Evolutionary conservation across 192 early-diverging fungal species (phyloP).

Genomic region (Coemansia sp.): DNA sequence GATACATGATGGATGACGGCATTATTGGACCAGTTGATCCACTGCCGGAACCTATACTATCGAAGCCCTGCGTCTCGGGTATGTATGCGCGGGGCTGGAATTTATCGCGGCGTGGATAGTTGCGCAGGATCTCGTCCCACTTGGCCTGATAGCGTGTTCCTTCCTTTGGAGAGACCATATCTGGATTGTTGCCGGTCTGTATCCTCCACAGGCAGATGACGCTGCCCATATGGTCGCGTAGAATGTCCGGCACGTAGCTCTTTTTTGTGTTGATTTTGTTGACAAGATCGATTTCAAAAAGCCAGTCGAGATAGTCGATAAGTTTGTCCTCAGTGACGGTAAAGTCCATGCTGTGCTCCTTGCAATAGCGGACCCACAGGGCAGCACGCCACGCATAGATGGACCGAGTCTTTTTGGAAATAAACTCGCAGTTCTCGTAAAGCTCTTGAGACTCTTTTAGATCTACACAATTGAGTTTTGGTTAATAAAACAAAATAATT

Average conservation of each 20-base stretch:
- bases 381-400: constrained; percentile 54
- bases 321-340: constrained; percentile 50
- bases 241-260: constrained; percentile 52
- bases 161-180: constrained; percentile 51
- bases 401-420: constrained; percentile 54
- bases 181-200: constrained; percentile 50
- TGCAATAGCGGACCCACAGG: constrained; percentile 54
- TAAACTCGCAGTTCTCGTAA: constrained; percentile 48
- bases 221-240: constrained; percentile 56
- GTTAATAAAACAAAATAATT: background rate
- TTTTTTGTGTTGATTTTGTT: constrained; percentile 57
- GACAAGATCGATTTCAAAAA: constrained; percentile 51
- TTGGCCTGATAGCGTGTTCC: constrained; percentile 53
- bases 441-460: constrained; percentile 55
- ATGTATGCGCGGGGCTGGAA: constrained; percentile 23
- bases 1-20: background rate
- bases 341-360: constrained; percentile 33
- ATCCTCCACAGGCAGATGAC: constrained; percentile 54
- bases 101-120: constrained; percentile 45
- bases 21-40: constrained; percentile 17
- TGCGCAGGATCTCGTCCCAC: constrained; percentile 55
- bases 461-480: constrained; percentile 23
- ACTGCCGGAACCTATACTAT: background rate
- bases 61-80: constrained; percentile 5
- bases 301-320: constrained; percentile 50